Evolutionary conservation across 768 basidiomycete genomes (phyloP), one percentile per base, ranked within the genome.

Genomic region (Agrocybe pediades): DNA sequence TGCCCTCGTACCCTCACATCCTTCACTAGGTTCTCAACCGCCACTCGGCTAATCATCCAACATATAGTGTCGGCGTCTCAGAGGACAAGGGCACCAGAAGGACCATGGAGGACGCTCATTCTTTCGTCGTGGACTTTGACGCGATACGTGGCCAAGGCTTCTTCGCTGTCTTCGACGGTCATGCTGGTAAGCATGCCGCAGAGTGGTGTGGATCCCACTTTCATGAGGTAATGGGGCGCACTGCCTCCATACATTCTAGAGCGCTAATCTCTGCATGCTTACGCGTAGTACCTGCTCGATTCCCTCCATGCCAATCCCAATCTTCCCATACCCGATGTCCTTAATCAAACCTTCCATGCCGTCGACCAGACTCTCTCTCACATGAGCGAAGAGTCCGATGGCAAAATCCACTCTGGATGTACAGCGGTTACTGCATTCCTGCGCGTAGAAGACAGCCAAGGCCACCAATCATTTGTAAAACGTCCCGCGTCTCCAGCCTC

Each of bases 181-280:
- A 99, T 68, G 97, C 97, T 1, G 97, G 97, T 16, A 98, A 96
- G 69, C 92, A 98, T 64, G 95, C 96, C 27, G 97, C 97, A 23
- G 97, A 99, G 69, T 98, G 96, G 95, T 98, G 97, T 71, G 97
- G 97, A 40, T 78, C 82, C 62, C 87, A 98, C 69, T 99, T 99
- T 72, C 95, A 98, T 66, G 86, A 95, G 78, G 95, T 88, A 67
- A 19, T 29, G 50, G 43, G 20, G 25, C 19, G 25, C 23, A 30
- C 23, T 39, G 49, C 49, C 33, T 43, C 43, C 40, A 42, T 29
- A 46, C 24, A 24, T 50, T 49, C 21, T 29, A 46, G 26, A 24
- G 45, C 33, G 11, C 41, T 45, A 20, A 20, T 16, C 25, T 21
- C 20, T 43, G 33, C 25, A 33, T 30, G 30, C 49, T 39, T 84